A percentile compares a stretch with the other conserved stretches of the same genome.
These are phyloP conservation scores for Neurospora cerealis DNA, from an alignment of 495 filamentous ascomycete species.

Conservation along the genomic window DNA sequence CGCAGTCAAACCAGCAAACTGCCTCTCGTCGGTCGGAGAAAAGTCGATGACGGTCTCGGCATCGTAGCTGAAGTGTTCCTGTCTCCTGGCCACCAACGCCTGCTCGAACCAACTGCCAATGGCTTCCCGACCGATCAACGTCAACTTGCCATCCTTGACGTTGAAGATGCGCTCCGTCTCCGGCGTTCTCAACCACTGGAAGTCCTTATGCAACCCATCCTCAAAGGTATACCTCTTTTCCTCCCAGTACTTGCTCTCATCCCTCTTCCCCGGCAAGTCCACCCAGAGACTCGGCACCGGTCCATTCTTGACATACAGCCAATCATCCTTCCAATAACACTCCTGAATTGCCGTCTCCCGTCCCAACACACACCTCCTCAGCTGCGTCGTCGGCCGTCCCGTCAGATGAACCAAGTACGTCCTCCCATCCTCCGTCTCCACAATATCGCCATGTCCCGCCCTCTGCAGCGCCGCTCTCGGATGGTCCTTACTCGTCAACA, in stretches of 20 bases:
- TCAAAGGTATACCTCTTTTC: conserved; percentile 41
- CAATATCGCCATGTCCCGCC: conserved; percentile 50
- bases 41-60: conserved; percentile 46
- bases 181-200: conserved; percentile 48
- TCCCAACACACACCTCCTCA: conserved; percentile 44
- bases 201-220: conserved; percentile 36
- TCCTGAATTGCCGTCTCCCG: conserved; percentile 48
- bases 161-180: conserved; percentile 44
- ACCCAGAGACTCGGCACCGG: conserved; percentile 43
- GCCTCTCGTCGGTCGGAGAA: conserved; percentile 40
- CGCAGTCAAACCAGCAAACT: conserved; percentile 46
- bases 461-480: conserved; percentile 38
- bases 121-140: conserved; percentile 37
- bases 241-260: conserved; percentile 43
- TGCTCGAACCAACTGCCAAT: conserved; percentile 49
- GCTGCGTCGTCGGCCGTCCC: conserved; percentile 43
- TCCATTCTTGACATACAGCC: conserved; percentile 47
- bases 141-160: conserved; percentile 26
- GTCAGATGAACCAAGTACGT: conserved; percentile 46
- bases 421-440: conserved; percentile 46
- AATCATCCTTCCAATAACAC: conserved; percentile 43
- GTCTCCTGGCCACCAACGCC: conserved; percentile 41
- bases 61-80: conserved; percentile 47
- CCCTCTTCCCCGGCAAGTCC: conserved; percentile 36
- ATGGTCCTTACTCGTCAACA: conserved; percentile 36